Conservation (phyloP, 116 monocot genomes). For the Zostera marina region DNA sequence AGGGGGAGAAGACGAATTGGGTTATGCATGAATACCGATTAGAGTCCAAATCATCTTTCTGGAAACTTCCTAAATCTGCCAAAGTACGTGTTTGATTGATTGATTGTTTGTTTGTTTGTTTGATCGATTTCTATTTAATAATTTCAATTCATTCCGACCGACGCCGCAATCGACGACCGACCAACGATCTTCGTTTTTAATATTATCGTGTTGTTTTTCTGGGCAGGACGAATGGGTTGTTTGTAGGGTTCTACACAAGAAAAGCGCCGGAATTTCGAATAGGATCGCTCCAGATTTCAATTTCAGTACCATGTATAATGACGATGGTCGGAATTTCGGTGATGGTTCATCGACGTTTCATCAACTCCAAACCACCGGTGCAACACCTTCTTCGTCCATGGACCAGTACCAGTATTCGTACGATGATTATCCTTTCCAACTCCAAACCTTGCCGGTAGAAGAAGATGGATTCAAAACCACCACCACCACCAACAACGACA, state of each 20-base stretch:
- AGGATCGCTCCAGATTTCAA: neutral
- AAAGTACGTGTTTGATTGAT: conserved; percentile 7
- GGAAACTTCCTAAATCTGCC: conserved; percentile 9
- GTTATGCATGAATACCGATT: conserved; percentile 14
- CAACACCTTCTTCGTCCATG: neutral
- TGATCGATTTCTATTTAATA: neutral
- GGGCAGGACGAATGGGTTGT: conserved; percentile 49
- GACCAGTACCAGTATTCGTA: too few relatives aligned
- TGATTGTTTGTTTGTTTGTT: neutral
- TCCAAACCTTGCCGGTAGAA: too few relatives aligned
- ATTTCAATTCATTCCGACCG: too few relatives aligned
- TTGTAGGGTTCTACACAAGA: conserved; percentile 38
- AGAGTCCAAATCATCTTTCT: conserved; percentile 9
- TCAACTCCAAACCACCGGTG: neutral
- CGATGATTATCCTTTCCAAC: too few relatives aligned
- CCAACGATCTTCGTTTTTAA: too few relatives aligned
- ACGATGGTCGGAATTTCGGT: neutral
- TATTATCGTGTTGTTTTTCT: too few relatives aligned
- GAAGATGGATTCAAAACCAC: neutral
- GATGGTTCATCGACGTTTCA: neutral
- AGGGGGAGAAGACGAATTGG: conserved; percentile 13
- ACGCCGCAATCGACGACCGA: too few relatives aligned
- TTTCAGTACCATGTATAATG: neutral
- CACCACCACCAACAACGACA: neutral
- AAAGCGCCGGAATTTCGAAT: conserved; percentile 8